Evolutionary conservation across 306 rosid genomes (phyloP), one percentile per base, ranked within the genome.

Genomic region (Morella rubra): DNA sequence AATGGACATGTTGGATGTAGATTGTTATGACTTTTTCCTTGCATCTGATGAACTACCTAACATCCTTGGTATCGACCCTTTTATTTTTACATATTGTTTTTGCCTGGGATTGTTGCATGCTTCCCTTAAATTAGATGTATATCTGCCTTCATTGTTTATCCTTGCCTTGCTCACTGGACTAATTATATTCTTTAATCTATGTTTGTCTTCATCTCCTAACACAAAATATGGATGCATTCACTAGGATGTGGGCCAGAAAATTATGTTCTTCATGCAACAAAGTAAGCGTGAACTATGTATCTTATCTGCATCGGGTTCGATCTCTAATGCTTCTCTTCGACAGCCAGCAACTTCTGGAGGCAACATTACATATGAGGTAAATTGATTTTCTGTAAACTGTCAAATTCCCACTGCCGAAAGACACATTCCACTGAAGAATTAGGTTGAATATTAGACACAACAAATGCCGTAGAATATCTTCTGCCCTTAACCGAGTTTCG

Each of bases 271-370:
- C 74, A 85, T 90, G 98, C 98, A 93, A 85, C 99, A 92, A 84
- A 87, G 89, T 81, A 96, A 87, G 89, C 94, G 96, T 66, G 99
- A 96, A 87, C 82, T 96, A 70, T 96, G 98, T 77, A 90, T 96
- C 77, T 72, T 96, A 49, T 92, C 99, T 52, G 99, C 99, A 76
- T 88, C 97, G 75, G 99, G 99, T 74, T 79, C 97, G 24, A 88
- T 96, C 80, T 89, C 93, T 69, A 93, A 87, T 81, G 99, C 90
- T 47, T 91, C 97, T 85, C 96, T 96, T 64, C 87, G 91, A 65
- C 99, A 92, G 77, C 97, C 99, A 58, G 96, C 98, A 52, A 86
- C 96, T 46, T 91, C 97, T 3, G 99, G 98, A 81, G 98, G 99
- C 83, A 91, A 76, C 79, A 79, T 96, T 77, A 75, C 98, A 18